Percentiles rank a stretch among this genome's conserved stretches.
Evolutionary conservation across 176 grass and related monocot genomes (phyloP).

Genomic region (Puccinellia tenuiflora): DNA sequence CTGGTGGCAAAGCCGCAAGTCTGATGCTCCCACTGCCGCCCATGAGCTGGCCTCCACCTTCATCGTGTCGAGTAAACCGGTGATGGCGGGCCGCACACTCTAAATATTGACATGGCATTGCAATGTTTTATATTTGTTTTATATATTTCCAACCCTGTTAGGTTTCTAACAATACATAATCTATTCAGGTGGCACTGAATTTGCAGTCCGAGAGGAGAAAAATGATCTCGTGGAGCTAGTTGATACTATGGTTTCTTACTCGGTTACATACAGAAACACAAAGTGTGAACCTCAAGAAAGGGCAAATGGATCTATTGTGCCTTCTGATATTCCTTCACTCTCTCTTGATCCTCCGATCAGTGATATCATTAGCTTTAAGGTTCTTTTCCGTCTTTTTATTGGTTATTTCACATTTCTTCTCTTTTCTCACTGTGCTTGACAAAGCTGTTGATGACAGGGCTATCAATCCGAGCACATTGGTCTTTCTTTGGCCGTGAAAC

Average conservation of each 20-base stretch:
- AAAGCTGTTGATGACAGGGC: slow-evolving; percentile 46
- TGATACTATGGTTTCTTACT: slow-evolving; percentile 92
- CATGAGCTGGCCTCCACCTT: neutral
- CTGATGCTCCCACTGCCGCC: neutral
- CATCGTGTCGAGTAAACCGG: neutral
- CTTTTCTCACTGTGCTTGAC: slow-evolving; percentile 33
- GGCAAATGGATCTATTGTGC: slow-evolving; percentile 41
- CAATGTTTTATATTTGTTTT: neutral
- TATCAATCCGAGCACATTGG: slow-evolving; percentile 67
- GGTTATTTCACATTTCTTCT: slow-evolving; percentile 8
- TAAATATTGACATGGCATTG: neutral
- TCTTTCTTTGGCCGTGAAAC: slow-evolving; percentile 74
- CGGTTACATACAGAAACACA: slow-evolving; percentile 75
- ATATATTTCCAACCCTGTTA: slow-evolving; percentile 2
- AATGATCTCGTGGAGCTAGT: slow-evolving; percentile 69
- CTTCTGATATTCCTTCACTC: slow-evolving; percentile 52
- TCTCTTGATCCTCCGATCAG: slow-evolving; percentile 63
- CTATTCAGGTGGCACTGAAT: slow-evolving; percentile 74
- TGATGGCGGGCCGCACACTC: neutral
- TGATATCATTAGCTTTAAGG: slow-evolving; percentile 80
- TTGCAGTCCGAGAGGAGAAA: slow-evolving; percentile 79
- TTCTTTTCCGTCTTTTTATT: slow-evolving; percentile 21
- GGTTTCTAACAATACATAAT: slow-evolving; percentile 10
- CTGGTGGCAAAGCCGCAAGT: neutral
- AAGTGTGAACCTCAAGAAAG: slow-evolving; percentile 58